These are phyloP conservation scores for Calonectria naviculata DNA, from an alignment of 2,329 filamentous ascomycete species.

Conservation along the genomic window DNA sequence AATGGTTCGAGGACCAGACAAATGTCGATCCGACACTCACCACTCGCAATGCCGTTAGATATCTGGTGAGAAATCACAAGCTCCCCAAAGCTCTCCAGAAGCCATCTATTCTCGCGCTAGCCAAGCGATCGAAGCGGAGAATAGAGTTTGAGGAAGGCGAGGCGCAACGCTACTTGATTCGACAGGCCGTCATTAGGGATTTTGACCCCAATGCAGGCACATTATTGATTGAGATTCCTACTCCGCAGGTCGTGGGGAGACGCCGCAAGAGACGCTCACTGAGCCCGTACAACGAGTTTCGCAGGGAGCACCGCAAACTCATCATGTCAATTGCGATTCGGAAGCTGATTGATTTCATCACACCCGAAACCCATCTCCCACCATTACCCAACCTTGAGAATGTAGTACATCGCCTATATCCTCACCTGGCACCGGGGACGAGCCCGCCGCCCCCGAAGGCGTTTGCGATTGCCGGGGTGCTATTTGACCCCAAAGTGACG, in stretches of 20 bases:
- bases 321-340: constrained; percentile 60
- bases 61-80: constrained; percentile 66
- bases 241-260: constrained; percentile 14
- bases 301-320: constrained; percentile 50
- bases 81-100: constrained; percentile 79
- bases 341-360: constrained; percentile 61
- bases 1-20: constrained; percentile 88
- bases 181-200: constrained; percentile 57
- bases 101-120: constrained; percentile 70
- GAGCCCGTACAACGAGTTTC: constrained; percentile 37
- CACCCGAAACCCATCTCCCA: constrained; percentile 58
- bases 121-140: constrained; percentile 60
- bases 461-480: constrained; percentile 53
- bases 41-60: constrained; percentile 81
- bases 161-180: constrained; percentile 65
- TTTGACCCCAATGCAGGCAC: constrained; percentile 62
- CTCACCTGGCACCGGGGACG: constrained; percentile 47
- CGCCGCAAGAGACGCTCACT: constrained; percentile 37
- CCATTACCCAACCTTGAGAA: constrained; percentile 57
- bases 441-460: constrained; percentile 45
- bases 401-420: constrained; percentile 61
- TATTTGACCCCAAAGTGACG: constrained; percentile 48
- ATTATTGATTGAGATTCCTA: constrained; percentile 57
- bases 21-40: constrained; percentile 84
- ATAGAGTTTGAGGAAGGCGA: constrained; percentile 58